phyloP scores from a whole-genome alignment of 805 yeast genomes.

The Yarrowia sp. region DNA sequence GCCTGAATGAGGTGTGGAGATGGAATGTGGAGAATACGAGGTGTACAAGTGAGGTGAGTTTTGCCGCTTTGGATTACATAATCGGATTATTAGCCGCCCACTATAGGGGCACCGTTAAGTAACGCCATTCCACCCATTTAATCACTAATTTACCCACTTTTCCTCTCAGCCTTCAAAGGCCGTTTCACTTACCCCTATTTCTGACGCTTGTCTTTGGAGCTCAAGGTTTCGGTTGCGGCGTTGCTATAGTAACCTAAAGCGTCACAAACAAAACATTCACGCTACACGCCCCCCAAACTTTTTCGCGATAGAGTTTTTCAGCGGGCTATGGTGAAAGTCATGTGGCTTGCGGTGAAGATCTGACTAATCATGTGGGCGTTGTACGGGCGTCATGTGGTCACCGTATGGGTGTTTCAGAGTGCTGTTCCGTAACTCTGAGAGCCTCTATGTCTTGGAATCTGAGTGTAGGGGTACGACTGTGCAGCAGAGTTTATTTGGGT shows the following conservation, averaged over 20 bases:
- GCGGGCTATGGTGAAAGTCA: neutral
- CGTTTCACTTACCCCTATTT: constrained; percentile 33
- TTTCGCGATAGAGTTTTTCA: constrained; percentile 30
- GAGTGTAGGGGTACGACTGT: neutral
- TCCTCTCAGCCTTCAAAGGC: neutral
- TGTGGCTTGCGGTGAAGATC: neutral
- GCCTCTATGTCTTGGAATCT: neutral
- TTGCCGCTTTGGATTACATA: no score
- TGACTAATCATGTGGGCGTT: no score
- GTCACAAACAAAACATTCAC: constrained; percentile 10
- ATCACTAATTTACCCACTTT: no score
- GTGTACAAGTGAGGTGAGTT: no score
- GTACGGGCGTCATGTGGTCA: no score
- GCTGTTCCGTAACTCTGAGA: no score
- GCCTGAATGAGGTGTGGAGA: no score
- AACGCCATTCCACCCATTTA: no score
- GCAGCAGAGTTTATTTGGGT: constrained; percentile 1
- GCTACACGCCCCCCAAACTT: constrained; percentile 19
- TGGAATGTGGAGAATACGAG: no score
- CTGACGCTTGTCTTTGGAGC: neutral
- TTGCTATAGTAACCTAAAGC: constrained; percentile 25
- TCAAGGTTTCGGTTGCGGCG: neutral
- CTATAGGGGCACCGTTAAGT: no score
- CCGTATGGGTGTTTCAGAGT: no score
- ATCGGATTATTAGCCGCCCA: no score